Base-by-base conservation (phyloP, 192 early-diverging fungal genomes). In the Mortierella antarctica region DNA sequence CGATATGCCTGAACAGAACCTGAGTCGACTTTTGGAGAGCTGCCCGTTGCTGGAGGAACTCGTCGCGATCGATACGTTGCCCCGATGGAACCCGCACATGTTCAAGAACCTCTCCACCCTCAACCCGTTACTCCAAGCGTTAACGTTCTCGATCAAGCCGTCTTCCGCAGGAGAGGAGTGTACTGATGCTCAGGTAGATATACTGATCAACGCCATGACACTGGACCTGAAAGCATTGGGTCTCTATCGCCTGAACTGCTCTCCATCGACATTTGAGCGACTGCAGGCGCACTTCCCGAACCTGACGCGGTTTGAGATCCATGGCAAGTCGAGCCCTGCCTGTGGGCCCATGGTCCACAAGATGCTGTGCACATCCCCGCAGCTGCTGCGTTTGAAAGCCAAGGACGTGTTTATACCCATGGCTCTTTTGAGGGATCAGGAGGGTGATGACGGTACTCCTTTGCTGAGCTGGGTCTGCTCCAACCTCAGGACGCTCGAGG, bases 281-380 rank as follows among this genome's bases (percentile, higher is more conserved):
- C 20, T 59, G 20, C 56, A 59, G 48, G 15, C 9, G 7, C 2
- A 41, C 23, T 69, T 69, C 45, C 12, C 5, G 53, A 18, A 59
- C 47, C 46, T 69, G 56, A 59, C 17, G 18, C 17, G 67, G 11
- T 45, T 59, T 5, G 67, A 69, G 67, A 50, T 69, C 6, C 23
- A 49, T 44, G 67, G 48, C 3, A 15, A 6, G 6, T 58, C 42
- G 3, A 23, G 45, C 45, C 14, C 20, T 2, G 13, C 12, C 21
- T 47, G 44, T 50, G 57, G 20, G 17, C 3, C 2, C 0, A 14
- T 59, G 42, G 46, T 69, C 23, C 47, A 59, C n/a, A 15, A 51
- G 23, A 51, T 59, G 11, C 46, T 59, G n/a, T 48, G 44, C 8
- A 48, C n/a, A 7, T 31, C 47, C 4, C 23, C 67, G 13, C 46